These are phyloP conservation scores for Diutina sp. DNA, from an alignment of 1,139 yeast species.

Conservation along the genomic window DNA sequence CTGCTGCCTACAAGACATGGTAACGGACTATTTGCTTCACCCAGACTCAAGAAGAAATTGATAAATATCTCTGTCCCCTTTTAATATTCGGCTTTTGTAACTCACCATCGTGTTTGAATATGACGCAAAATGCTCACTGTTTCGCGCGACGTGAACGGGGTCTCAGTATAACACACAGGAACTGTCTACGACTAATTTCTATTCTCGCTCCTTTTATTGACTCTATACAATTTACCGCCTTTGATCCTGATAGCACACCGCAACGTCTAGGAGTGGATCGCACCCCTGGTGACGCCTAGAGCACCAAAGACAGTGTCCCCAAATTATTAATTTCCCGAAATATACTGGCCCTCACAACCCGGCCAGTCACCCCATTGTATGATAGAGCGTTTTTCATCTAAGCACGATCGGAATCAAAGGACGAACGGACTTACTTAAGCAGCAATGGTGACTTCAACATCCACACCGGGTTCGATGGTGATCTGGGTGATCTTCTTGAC, in stretches of 20 bases:
- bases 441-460: slow-evolving; percentile 19
- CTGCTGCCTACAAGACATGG: no score
- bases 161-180: no score
- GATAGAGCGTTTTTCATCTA: neutral
- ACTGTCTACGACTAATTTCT: neutral
- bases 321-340: neutral
- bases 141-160: neutral
- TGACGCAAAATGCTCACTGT: neutral
- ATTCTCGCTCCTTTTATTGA: neutral
- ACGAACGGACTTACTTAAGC: slow-evolving; percentile 11
- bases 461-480: slow-evolving; percentile 52
- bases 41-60: no score
- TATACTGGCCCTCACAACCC: neutral
- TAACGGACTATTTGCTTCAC: no score
- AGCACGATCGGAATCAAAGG: slow-evolving; percentile 3
- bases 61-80: no score
- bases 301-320: slow-evolving; percentile 1
- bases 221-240: slow-evolving; percentile 1
- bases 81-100: neutral
- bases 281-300: slow-evolving; percentile 3
- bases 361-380: neutral
- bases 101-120: neutral
- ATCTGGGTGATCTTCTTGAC: slow-evolving; percentile 95
- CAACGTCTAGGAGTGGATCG: neutral
- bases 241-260: slow-evolving; percentile 2